Conservation (phyloP, 306 rosid species). For the Sindora glabra region DNA sequence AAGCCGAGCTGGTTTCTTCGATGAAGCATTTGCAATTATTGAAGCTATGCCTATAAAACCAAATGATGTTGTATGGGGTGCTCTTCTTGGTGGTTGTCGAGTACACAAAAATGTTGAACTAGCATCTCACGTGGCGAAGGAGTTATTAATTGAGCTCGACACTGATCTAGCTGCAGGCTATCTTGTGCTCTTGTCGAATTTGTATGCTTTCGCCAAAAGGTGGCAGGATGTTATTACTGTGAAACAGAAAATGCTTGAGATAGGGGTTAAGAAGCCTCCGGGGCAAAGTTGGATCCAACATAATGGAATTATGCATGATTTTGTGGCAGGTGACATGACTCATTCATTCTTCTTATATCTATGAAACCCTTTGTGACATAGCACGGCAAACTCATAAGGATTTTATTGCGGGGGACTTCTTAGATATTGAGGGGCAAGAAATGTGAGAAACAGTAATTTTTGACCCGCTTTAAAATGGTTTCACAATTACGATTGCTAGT, state of each 20-base stretch:
- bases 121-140: constrained; percentile 38
- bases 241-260: constrained; percentile 51
- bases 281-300: constrained; percentile 70
- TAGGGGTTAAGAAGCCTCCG: constrained; percentile 58
- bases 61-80: constrained; percentile 66
- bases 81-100: constrained; percentile 68
- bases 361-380: constrained; percentile 39
- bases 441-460: no score
- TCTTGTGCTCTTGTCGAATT: constrained; percentile 58
- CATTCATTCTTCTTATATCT: constrained; percentile 43
- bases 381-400: constrained; percentile 33
- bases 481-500: no score
- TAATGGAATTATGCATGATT: constrained; percentile 45
- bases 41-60: constrained; percentile 70
- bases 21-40: constrained; percentile 52
- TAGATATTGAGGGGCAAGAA: no score
- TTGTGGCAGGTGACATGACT: constrained; percentile 47
- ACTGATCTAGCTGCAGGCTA: constrained; percentile 51
- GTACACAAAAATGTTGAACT: constrained; percentile 59
- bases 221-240: constrained; percentile 55
- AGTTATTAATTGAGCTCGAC: constrained; percentile 34
- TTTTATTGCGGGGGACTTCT: no score
- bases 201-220: constrained; percentile 48
- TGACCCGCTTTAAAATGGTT: no score
- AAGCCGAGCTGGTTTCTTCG: constrained; percentile 73